phyloP scores from a whole-genome alignment of 208 protist species.

The Leptomonas seymouri region DNA sequence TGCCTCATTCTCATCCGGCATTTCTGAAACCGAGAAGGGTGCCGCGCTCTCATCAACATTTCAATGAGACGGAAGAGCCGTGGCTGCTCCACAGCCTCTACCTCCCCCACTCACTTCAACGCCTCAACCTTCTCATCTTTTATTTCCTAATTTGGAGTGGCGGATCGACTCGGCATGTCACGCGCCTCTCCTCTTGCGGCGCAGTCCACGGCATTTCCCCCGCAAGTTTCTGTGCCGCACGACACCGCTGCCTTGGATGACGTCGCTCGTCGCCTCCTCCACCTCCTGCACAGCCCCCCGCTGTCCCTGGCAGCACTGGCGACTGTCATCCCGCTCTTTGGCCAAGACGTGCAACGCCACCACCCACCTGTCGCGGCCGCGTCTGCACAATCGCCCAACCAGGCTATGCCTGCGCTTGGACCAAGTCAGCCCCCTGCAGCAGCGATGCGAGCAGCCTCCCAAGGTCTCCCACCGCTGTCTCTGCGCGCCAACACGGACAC shows the following conservation, averaged over 20 bases:
- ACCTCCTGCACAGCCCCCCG: constrained; percentile 22
- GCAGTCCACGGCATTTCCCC: too few species aligned
- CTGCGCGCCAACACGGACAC: not conserved
- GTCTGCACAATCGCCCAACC: not conserved
- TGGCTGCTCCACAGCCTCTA: too few species aligned
- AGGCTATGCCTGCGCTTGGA: too few species aligned
- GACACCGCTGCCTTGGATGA: constrained; percentile 1
- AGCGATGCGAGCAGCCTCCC: not conserved
- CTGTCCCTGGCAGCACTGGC: constrained; percentile 20
- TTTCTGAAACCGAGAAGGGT: too few species aligned
- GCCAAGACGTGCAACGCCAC: constrained; percentile 4
- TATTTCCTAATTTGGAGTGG: too few species aligned
- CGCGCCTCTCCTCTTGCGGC: too few species aligned
- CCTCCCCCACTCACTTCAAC: too few species aligned
- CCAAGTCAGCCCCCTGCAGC: not conserved
- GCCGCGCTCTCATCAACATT: too few species aligned
- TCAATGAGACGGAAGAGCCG: too few species aligned
- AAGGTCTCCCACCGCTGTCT: not conserved
- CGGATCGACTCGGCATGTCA: too few species aligned
- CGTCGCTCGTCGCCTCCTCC: constrained; percentile 11
- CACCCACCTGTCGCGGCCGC: not conserved
- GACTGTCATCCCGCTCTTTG: constrained; percentile 4
- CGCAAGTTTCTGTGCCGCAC: not conserved
- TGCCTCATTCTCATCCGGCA: too few species aligned
- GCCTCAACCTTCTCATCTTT: too few species aligned